Conservation (phyloP, 768 basidiomycete species). For the Hemileccinum rubropunctum region DNA sequence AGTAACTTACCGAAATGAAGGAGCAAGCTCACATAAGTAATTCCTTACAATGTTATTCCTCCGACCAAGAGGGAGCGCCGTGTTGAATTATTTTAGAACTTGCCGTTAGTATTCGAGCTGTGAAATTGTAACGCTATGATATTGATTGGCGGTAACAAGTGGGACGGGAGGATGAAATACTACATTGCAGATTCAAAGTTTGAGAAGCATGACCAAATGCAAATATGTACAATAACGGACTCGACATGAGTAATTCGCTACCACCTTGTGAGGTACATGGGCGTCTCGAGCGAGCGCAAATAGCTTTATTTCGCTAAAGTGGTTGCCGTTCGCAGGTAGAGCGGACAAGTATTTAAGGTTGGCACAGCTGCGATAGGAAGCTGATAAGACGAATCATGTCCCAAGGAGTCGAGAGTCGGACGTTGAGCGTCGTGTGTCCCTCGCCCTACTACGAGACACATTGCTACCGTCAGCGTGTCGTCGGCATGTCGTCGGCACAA, state of each 20-base stretch:
- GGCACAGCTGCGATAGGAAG: conserved; percentile 22
- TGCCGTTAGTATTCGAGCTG: too few species aligned
- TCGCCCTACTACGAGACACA: not conserved
- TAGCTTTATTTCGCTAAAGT: conserved; percentile 25
- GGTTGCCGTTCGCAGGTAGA: conserved; percentile 19
- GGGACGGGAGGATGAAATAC: not conserved
- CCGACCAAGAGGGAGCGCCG: not conserved
- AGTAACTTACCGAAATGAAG: conserved; percentile 10
- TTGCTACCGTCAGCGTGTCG: conserved; percentile 1
- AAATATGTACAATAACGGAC: conserved; percentile 6
- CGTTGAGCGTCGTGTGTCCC: not conserved
- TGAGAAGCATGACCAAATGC: not conserved
- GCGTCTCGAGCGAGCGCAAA: conserved; percentile 17
- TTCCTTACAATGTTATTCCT: not conserved
- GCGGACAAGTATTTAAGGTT: conserved; percentile 26
- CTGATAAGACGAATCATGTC: conserved; percentile 13
- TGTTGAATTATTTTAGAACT: not conserved
- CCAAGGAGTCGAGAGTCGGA: not conserved
- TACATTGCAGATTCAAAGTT: too few species aligned
- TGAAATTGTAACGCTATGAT: too few species aligned
- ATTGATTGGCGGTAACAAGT: not conserved
- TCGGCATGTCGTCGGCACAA: conserved; percentile 14
- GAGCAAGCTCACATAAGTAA: not conserved
- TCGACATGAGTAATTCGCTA: conserved; percentile 28
- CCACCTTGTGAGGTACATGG: conserved; percentile 22